Percentiles rank a stretch among this genome's conserved stretches.
phyloP scores from a whole-genome alignment of 2,329 filamentous ascomycete genomes.

The Beauveria sp. region DNA sequence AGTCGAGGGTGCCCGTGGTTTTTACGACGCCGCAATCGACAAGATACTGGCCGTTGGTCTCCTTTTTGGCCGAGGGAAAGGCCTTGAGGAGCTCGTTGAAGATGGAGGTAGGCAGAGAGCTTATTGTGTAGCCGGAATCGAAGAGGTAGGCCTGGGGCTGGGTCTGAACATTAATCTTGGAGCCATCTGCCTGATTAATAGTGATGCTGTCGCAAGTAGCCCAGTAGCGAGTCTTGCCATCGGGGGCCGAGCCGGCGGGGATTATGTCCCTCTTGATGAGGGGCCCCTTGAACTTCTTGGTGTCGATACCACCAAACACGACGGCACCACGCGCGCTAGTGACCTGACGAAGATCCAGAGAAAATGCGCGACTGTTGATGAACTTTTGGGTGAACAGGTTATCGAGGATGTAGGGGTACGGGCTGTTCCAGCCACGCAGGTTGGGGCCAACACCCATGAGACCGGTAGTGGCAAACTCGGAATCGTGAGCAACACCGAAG shows the following conservation, averaged over 20 bases:
- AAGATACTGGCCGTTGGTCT: constrained; percentile 36
- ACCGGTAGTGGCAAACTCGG: constrained; percentile 21
- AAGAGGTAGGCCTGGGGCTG: constrained; percentile 43
- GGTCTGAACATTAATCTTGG: constrained; percentile 37
- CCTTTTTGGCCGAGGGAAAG: constrained; percentile 38
- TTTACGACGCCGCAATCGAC: constrained; percentile 35
- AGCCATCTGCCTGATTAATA: constrained; percentile 25
- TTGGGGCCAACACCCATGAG: constrained; percentile 29
- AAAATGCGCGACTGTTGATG: constrained; percentile 30
- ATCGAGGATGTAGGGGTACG: constrained; percentile 29
- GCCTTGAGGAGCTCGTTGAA: constrained; percentile 35
- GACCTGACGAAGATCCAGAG: constrained; percentile 26
- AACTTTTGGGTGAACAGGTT: constrained; percentile 25
- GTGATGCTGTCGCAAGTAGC: constrained; percentile 31
- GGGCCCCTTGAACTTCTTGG: constrained; percentile 44
- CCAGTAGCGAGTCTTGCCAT: constrained; percentile 33
- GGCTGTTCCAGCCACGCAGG: constrained; percentile 25
- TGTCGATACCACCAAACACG: constrained; percentile 52
- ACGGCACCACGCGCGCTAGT: constrained; percentile 25
- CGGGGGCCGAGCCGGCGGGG: constrained; percentile 29
- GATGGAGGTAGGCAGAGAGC: constrained; percentile 54
- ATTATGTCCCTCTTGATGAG: constrained; percentile 51
- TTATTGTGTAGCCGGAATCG: constrained; percentile 61
- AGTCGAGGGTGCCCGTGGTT: constrained; percentile 36
- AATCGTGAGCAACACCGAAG: constrained; percentile 29